Evolutionary conservation across 345 rosid species (phyloP).

Genomic region (Boechera stricta): DNA sequence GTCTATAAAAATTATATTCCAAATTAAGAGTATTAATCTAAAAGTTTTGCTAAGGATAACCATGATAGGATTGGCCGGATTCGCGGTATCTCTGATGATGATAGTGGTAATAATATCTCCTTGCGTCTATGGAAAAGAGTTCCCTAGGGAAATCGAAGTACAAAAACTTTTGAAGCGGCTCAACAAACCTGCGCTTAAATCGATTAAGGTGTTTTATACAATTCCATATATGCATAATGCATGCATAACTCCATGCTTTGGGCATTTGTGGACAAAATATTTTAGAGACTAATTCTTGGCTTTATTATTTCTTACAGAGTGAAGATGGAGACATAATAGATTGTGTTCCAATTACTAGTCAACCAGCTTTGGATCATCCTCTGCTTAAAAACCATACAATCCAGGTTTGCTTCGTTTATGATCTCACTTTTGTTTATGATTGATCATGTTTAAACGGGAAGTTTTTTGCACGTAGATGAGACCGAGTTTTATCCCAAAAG

Average conservation of each 20-base stretch:
- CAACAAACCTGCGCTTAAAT: constrained; percentile 63
- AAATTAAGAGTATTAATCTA: constrained; percentile 14
- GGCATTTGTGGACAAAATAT: neutral
- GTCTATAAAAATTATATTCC: neutral
- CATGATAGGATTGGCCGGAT: constrained; percentile 12
- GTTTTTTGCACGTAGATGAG: constrained; percentile 45
- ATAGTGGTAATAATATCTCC: neutral
- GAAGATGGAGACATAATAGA: constrained; percentile 40
- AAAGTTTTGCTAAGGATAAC: neutral
- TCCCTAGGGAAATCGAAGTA: constrained; percentile 33
- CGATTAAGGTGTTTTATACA: constrained; percentile 53
- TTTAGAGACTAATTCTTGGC: neutral
- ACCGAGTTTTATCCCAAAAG: constrained; percentile 58
- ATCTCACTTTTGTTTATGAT: constrained; percentile 4
- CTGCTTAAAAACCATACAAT: constrained; percentile 43
- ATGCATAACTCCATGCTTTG: neutral
- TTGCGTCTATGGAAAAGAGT: constrained; percentile 18
- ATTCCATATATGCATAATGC: neutral
- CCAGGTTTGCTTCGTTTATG: constrained; percentile 26
- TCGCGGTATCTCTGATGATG: constrained; percentile 11
- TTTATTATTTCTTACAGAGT: neutral
- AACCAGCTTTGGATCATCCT: constrained; percentile 44
- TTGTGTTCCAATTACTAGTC: constrained; percentile 37
- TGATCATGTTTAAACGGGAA: constrained; percentile 5
- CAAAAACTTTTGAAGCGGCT: constrained; percentile 44